phyloP scores from a whole-genome alignment of 768 basidiomycete species.

The Podaxis rugospora region DNA sequence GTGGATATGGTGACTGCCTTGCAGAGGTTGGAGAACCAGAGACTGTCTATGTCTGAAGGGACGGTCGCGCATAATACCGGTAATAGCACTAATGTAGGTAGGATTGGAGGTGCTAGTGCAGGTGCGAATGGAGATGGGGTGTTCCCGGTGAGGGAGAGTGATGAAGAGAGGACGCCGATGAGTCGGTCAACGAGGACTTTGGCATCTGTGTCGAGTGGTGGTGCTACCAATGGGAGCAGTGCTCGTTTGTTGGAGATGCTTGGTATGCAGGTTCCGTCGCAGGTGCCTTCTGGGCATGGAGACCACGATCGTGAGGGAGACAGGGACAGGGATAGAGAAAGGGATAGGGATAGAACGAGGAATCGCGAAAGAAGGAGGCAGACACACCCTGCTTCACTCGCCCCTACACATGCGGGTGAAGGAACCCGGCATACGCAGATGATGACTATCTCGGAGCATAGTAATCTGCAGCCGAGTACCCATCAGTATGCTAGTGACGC shows the following conservation, averaged over 20 bases:
- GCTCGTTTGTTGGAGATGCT: not conserved
- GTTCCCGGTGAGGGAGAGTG: constrained; percentile 10
- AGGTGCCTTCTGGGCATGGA: not conserved
- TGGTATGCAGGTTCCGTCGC: not conserved
- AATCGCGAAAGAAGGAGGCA: constrained; percentile 1
- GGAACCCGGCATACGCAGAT: constrained; percentile 12
- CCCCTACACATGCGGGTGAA: not conserved
- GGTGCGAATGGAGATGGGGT: not conserved
- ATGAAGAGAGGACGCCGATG: constrained; percentile 11
- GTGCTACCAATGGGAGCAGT: not conserved
- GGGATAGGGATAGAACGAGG: constrained; percentile 4
- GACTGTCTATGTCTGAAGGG: not conserved
- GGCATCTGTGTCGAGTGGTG: not conserved
- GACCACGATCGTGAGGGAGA: not conserved
- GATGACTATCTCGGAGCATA: constrained; percentile 1
- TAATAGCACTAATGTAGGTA: not conserved
- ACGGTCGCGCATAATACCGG: not conserved
- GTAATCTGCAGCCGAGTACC: not conserved
- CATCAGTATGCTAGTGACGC: not conserved
- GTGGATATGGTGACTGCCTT: not conserved
- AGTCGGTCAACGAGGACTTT: constrained; percentile 5
- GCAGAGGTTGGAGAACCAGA: not conserved
- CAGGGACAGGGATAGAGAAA: constrained; percentile 2
- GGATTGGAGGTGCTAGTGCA: not conserved
- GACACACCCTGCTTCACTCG: constrained; percentile 5